Conservation (phyloP, 768 basidiomycete species). For the Trametes coccinea region DNA sequence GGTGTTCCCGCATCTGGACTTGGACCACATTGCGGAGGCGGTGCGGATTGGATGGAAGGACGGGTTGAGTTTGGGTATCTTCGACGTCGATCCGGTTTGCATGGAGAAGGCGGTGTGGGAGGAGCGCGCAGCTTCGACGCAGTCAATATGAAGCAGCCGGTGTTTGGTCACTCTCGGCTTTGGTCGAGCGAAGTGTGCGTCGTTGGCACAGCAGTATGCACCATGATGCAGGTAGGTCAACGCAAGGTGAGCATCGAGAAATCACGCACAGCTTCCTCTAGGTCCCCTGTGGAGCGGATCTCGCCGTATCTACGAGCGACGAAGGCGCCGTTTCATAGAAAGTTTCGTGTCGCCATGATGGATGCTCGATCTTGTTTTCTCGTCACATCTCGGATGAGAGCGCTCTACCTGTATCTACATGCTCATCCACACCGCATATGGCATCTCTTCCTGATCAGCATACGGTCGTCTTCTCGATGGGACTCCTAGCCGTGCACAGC, state of each 20-base stretch:
- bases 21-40: constrained; percentile 39
- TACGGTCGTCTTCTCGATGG: too few relatives aligned
- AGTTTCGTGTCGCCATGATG: too few relatives aligned
- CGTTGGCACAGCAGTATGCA: too few relatives aligned
- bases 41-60: constrained; percentile 31
- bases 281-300: too few relatives aligned
- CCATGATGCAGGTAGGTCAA: too few relatives aligned
- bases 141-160: neutral
- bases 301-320: too few relatives aligned
- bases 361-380: neutral
- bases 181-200: too few relatives aligned
- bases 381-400: neutral
- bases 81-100: constrained; percentile 23
- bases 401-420: neutral
- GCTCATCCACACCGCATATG: too few relatives aligned
- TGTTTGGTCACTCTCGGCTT: neutral
- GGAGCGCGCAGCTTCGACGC: neutral
- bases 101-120: constrained; percentile 7
- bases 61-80: constrained; percentile 38
- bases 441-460: too few relatives aligned
- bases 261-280: too few relatives aligned
- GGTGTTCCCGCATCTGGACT: constrained; percentile 40
- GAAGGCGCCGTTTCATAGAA: too few relatives aligned
- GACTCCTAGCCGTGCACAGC: neutral
- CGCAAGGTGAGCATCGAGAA: too few relatives aligned